Conservation (phyloP, 2,329 filamentous ascomycete genomes). For the Pestalotiopsis sp. region DNA sequence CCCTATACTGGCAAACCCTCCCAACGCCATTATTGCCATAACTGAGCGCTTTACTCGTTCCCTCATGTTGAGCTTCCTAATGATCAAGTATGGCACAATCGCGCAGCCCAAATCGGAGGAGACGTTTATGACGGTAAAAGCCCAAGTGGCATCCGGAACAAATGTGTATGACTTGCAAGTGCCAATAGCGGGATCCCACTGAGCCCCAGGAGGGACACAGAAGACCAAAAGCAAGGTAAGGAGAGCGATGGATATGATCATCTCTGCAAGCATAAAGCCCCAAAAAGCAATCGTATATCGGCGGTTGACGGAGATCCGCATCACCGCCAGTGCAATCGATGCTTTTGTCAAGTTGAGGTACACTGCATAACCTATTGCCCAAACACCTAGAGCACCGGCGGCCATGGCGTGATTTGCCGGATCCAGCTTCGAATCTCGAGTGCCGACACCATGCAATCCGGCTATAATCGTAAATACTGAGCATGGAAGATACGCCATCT, state of each 20-base stretch:
- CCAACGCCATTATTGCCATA: too few species aligned
- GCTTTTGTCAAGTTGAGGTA: constrained; percentile 10
- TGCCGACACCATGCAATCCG: constrained; percentile 5
- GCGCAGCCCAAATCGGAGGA: constrained; percentile 10
- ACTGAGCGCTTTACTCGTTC: too few species aligned
- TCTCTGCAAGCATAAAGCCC: not conserved
- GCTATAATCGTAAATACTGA: not conserved
- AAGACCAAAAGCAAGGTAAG: not conserved
- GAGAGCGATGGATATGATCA: not conserved
- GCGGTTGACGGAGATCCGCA: constrained; percentile 6
- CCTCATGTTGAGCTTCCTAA: too few species aligned
- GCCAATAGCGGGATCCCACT: not conserved
- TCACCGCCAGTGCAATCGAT: constrained; percentile 6
- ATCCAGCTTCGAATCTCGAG: constrained; percentile 1
- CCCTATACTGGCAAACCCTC: too few species aligned
- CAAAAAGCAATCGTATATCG: constrained; percentile 7
- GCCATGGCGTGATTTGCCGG: not conserved
- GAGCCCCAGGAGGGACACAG: constrained; percentile 4
- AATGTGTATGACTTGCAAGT: not conserved
- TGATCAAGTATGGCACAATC: too few species aligned
- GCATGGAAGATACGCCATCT: not conserved
- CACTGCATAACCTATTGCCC: constrained; percentile 8
- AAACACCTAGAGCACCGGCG: constrained; percentile 1
- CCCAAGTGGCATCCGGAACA: not conserved
- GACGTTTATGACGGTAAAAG: constrained; percentile 4